Conservation (phyloP, 768 basidiomycete genomes). For the Mycena leptocephala region DNA sequence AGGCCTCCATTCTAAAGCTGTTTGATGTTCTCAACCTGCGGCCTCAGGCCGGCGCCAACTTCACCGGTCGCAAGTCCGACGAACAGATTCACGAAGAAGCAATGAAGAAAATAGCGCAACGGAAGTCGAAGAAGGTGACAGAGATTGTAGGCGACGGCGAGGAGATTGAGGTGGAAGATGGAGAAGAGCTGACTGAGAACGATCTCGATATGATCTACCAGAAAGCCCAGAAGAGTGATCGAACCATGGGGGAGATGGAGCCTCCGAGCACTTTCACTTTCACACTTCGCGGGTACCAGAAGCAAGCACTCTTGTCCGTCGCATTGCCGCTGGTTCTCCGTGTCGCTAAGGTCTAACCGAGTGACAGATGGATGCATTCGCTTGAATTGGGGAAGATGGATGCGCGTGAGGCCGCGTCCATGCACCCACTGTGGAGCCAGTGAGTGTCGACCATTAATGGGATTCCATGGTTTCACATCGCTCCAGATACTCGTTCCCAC, state of each 20-base stretch:
- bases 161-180: slow-evolving; percentile 88
- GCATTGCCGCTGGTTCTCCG: not conserved
- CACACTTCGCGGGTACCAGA: slow-evolving; percentile 89
- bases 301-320: slow-evolving; percentile 87
- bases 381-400: slow-evolving; percentile 84
- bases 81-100: slow-evolving; percentile 57
- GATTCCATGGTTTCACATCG: slow-evolving; percentile 17
- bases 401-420: slow-evolving; percentile 77
- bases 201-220: slow-evolving; percentile 90
- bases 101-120: slow-evolving; percentile 58
- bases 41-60: slow-evolving; percentile 67
- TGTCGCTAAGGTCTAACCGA: slow-evolving; percentile 17
- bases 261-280: slow-evolving; percentile 85
- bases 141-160: slow-evolving; percentile 88
- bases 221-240: slow-evolving; percentile 91
- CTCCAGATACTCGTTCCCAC: slow-evolving; percentile 82
- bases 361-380: slow-evolving; percentile 89
- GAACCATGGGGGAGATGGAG: slow-evolving; percentile 84
- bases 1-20: slow-evolving; percentile 78
- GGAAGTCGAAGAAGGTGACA: slow-evolving; percentile 61
- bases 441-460: slow-evolving; percentile 55
- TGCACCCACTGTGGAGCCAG: slow-evolving; percentile 98
- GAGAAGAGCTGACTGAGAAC: slow-evolving; percentile 85
- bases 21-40: slow-evolving; percentile 84
- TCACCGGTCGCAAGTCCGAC: slow-evolving; percentile 50